phyloP scores from a whole-genome alignment of 306 rosid genomes.

The Castanospermum australe region DNA sequence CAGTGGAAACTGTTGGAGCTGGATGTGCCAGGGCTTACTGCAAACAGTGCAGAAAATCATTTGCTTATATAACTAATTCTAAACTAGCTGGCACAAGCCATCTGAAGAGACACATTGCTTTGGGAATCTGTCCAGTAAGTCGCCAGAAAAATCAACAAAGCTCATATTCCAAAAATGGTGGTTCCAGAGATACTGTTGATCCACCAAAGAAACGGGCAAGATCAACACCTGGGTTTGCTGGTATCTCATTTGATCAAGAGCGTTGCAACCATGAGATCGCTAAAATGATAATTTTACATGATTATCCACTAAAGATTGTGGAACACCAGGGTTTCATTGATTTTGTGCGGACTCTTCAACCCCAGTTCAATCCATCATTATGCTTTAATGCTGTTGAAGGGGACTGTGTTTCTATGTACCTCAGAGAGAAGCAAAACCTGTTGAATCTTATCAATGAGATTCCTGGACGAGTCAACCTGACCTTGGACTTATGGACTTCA shows the following conservation, averaged over 20 bases:
- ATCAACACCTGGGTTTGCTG: slow-evolving; percentile 39
- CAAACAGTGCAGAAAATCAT: slow-evolving; percentile 75
- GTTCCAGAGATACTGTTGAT: slow-evolving; percentile 35
- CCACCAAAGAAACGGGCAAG: slow-evolving; percentile 57
- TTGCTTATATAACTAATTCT: slow-evolving; percentile 75
- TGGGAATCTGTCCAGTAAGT: slow-evolving; percentile 73
- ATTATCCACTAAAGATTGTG: slow-evolving; percentile 84
- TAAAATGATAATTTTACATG: slow-evolving; percentile 81
- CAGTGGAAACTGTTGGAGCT: slow-evolving; percentile 59
- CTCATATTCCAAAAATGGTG: slow-evolving; percentile 26
- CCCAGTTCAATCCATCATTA: slow-evolving; percentile 57
- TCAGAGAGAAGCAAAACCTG: slow-evolving; percentile 64
- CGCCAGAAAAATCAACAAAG: slow-evolving; percentile 54
- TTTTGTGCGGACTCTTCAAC: slow-evolving; percentile 67
- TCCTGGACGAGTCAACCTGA: slow-evolving; percentile 78
- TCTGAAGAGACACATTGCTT: slow-evolving; percentile 71
- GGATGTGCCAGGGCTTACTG: slow-evolving; percentile 70
- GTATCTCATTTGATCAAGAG: slow-evolving; percentile 61
- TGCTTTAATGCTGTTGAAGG: slow-evolving; percentile 49
- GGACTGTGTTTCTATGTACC: slow-evolving; percentile 58
- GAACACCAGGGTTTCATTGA: slow-evolving; percentile 74
- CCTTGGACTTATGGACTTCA: slow-evolving; percentile 78
- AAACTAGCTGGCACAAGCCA: slow-evolving; percentile 90
- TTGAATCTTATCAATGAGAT: slow-evolving; percentile 57
- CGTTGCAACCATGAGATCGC: slow-evolving; percentile 67